These are phyloP conservation scores for Entonaema liquescens DNA, from an alignment of 495 filamentous ascomycete genomes.

Conservation along the genomic window DNA sequence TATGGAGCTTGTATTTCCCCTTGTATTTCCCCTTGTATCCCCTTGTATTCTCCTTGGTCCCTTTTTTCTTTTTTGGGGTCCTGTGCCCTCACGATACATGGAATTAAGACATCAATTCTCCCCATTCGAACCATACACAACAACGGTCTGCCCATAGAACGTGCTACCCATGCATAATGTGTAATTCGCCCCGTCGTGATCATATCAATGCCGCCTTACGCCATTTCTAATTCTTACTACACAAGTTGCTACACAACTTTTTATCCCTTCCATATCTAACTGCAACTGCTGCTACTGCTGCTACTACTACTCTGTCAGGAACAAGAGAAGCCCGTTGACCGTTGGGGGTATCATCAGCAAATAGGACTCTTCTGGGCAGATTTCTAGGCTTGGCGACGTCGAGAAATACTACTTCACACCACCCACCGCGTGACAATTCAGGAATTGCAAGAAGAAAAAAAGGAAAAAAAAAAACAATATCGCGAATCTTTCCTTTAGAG, in stretches of 20 bases:
- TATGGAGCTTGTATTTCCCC: conserved; percentile 21
- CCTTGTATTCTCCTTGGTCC: background rate
- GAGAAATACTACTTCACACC: conserved; percentile 23
- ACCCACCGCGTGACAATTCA: conserved; percentile 16
- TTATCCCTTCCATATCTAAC: conserved; percentile 7
- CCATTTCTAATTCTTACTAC: conserved; percentile 9
- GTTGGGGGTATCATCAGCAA: conserved; percentile 30
- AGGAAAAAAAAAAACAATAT: conserved; percentile 3
- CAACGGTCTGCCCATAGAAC: background rate
- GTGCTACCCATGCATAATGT: conserved; percentile 31
- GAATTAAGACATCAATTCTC: conserved; percentile 30
- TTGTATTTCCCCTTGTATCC: conserved; percentile 22
- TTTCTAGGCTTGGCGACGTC: conserved; percentile 34
- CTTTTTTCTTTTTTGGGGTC: background rate
- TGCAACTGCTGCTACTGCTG: background rate
- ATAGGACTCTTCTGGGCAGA: conserved; percentile 17
- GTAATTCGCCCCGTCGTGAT: conserved; percentile 22
- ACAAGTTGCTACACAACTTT: background rate
- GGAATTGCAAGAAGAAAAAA: background rate
- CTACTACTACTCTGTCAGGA: conserved; percentile 8
- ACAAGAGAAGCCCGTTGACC: conserved; percentile 15
- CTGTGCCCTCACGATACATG: background rate
- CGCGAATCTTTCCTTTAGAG: conserved; percentile 11
- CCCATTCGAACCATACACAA: conserved; percentile 19
- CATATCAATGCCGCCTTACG: conserved; percentile 31